Base-by-base conservation (phyloP, 208 protist genomes). In the Wallacemonas sp. region DNA sequence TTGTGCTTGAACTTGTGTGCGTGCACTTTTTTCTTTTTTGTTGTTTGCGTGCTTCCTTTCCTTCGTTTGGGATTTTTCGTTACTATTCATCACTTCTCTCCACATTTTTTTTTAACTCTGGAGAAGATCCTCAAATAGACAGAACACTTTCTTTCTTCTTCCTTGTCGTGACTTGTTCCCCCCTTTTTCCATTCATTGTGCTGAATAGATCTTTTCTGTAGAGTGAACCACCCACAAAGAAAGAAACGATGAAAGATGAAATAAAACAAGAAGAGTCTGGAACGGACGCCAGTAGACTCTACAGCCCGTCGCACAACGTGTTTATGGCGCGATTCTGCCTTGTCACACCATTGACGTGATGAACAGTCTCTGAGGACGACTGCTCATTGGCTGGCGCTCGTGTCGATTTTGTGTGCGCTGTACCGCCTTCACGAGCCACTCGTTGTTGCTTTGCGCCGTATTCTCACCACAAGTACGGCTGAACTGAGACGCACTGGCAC, bases 1-100 rank as follows among this genome's bases (percentile, higher is more conserved):
- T 26, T 38, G 26, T 19, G n/a, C n/a, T n/a, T n/a, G n/a, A n/a
- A n/a, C n/a, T n/a, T n/a, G n/a, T n/a, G n/a, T n/a, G n/a, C n/a
- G n/a, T n/a, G n/a, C n/a, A 49, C 32, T 52, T 61, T 32, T 34
- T 70, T 72, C 57, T 68, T 61, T 5, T 48, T 65, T 63, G 44
- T 41, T n/a, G n/a, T n/a, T 17, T 52, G 4, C 44, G 44, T 27
- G 44, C 44, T 52, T 27, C n/a, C 44, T 21, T 17, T 52, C 16
- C 9, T 52, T 52, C 16, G 17, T 52, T 27, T 52, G 5, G 17
- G 9, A 29, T 52, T 27, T 52, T 52, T 52, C 23, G 5, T 52
- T 17, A 52, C 19, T 29, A 4, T 38, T 12, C 34, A 4, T 38
- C 34, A 38, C 8, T 38, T 12, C n/a, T n/a, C n/a, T 12, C 8